phyloP scores from a whole-genome alignment of 2,329 filamentous ascomycete species.

The Metarhizium sp. region DNA sequence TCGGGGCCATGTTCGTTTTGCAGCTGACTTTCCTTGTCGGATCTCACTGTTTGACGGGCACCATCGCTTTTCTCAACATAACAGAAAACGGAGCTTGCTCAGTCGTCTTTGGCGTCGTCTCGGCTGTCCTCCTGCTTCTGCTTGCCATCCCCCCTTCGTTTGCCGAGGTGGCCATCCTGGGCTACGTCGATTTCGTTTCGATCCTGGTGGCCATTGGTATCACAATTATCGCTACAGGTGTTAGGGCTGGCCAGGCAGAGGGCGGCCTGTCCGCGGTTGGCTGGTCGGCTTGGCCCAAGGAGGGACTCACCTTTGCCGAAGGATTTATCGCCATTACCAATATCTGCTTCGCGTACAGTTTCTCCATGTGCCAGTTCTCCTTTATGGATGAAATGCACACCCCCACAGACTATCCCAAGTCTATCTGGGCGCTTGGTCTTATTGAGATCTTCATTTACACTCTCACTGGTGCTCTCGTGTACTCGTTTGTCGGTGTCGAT shows the following conservation, averaged over 20 bases:
- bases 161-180: conserved; percentile 38
- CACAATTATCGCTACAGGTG: conserved; percentile 56
- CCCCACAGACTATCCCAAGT: conserved; percentile 36
- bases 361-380: conserved; percentile 41
- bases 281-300: conserved; percentile 38
- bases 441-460: conserved; percentile 59
- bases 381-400: conserved; percentile 47
- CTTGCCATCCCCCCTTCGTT: conserved; percentile 39
- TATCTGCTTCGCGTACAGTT: conserved; percentile 62
- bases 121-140: conserved; percentile 34
- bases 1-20: conserved; percentile 51
- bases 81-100: conserved; percentile 43
- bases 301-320: conserved; percentile 37
- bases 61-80: conserved; percentile 58
- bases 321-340: conserved; percentile 55
- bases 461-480: conserved; percentile 56
- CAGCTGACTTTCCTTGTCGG: conserved; percentile 62
- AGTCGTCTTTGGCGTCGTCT: conserved; percentile 35
- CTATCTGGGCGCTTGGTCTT: conserved; percentile 51
- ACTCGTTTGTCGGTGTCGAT: conserved; percentile 54
- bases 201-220: conserved; percentile 55
- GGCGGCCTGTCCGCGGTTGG: conserved; percentile 22
- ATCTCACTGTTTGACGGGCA: conserved; percentile 63
- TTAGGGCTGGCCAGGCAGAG: conserved; percentile 24
- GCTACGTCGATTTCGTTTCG: conserved; percentile 49